Percentiles rank a stretch among this genome's conserved stretches.
Evolutionary conservation across 1,284 basidiomycete genomes (phyloP).

Genomic region (Cutaneotrichosporon dermatis): DNA sequence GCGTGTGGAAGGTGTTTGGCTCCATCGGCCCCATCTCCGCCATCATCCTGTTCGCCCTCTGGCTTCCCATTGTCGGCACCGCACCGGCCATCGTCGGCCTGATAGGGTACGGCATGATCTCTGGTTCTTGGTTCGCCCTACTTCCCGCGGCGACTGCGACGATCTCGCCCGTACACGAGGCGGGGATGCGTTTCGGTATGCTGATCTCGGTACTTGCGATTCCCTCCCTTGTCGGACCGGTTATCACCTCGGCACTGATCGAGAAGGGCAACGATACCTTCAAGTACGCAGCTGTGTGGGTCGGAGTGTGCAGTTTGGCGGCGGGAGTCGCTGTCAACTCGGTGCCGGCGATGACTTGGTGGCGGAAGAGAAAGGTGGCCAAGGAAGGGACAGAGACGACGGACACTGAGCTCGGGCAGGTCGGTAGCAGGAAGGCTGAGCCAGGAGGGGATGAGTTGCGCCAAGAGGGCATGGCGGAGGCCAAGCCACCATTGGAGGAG

Average conservation of each 20-base stretch:
- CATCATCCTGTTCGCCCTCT: constrained; percentile 36
- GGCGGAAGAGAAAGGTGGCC: neutral
- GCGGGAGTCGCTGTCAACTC: neutral
- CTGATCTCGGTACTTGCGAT: constrained; percentile 33
- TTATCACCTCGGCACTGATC: constrained; percentile 30
- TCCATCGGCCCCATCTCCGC: constrained; percentile 21
- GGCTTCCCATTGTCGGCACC: constrained; percentile 32
- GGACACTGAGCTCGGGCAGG: neutral
- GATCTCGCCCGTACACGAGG: constrained; percentile 41
- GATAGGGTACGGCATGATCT: constrained; percentile 34
- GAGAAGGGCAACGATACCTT: constrained; percentile 20
- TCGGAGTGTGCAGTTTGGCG: neutral
- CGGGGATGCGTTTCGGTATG: constrained; percentile 46
- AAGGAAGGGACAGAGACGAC: neutral
- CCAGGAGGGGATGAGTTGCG: too few species aligned
- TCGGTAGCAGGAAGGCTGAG: too few species aligned
- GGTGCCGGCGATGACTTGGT: constrained; percentile 1
- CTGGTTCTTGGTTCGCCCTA: constrained; percentile 42
- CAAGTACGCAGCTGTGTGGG: constrained; percentile 20
- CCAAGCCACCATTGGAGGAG: too few species aligned
- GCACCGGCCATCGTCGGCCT: constrained; percentile 37
- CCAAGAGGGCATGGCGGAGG: too few species aligned
- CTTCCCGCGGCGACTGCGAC: constrained; percentile 37
- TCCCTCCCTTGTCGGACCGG: constrained; percentile 37
- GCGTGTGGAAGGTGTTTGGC: constrained; percentile 39